These are phyloP conservation scores for Trypanosoma cruzi DNA, from an alignment of 208 protist species.

Conservation along the genomic window DNA sequence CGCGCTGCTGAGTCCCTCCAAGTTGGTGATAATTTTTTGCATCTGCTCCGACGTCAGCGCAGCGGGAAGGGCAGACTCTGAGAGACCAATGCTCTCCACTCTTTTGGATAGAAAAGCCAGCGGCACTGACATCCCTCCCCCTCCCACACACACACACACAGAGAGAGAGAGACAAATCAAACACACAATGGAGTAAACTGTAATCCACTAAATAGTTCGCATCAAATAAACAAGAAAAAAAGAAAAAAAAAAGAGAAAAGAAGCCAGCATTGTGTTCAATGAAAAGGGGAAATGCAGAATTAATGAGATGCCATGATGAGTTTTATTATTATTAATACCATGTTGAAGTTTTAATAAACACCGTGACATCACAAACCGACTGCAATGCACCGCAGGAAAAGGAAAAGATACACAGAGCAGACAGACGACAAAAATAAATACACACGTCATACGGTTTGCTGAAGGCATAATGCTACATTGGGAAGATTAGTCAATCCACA, in stretches of 20 bases:
- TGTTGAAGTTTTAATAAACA: too few relatives aligned
- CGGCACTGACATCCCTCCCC: not conserved
- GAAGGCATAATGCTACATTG: too few relatives aligned
- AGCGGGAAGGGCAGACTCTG: constrained; percentile 40
- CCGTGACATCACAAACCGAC: too few relatives aligned
- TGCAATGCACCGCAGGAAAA: constrained; percentile 8
- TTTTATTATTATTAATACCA: too few relatives aligned
- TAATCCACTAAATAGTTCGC: not conserved
- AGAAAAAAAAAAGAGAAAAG: constrained; percentile 17
- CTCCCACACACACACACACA: not conserved
- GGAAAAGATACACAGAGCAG: constrained; percentile 6
- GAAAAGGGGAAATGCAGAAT: too few relatives aligned
- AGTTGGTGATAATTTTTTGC: constrained; percentile 15
- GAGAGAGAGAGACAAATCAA: not conserved
- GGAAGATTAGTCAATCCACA: too few relatives aligned
- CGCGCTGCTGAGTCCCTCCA: not conserved
- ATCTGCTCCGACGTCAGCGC: constrained; percentile 35
- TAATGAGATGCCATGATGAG: too few relatives aligned
- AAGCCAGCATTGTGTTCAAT: not conserved
- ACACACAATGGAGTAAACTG: not conserved
- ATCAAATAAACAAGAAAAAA: constrained; percentile 16
- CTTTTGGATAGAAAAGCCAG: constrained; percentile 20
- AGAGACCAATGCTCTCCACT: constrained; percentile 26
- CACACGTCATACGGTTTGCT: not conserved
- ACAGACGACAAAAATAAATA: constrained; percentile 4